Conservation (phyloP, 2,329 filamentous ascomycete species). For the Aspergillus pseudoviridinutans region DNA sequence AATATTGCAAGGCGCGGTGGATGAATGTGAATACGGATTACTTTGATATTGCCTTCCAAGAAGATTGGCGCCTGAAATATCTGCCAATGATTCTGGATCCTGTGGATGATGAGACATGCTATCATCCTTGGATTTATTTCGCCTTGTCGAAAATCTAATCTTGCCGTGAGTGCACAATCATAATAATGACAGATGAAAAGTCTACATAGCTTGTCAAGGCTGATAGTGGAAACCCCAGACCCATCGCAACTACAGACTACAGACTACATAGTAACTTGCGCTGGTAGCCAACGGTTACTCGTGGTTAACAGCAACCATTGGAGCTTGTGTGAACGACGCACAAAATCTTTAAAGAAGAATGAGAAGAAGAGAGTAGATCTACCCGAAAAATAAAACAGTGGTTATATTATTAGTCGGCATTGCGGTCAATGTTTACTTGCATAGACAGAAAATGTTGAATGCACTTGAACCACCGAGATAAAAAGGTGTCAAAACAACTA, state of each 20-base stretch:
- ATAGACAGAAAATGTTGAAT: no score
- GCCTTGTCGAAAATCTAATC: constrained; percentile 11
- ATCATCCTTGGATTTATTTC: constrained; percentile 33
- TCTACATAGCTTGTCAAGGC: not conserved
- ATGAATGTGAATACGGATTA: constrained; percentile 16
- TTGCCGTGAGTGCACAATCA: not conserved
- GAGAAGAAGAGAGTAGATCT: not conserved
- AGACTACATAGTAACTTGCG: not conserved
- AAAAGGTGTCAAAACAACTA: no score
- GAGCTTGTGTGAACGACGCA: not conserved
- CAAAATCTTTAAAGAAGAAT: no score
- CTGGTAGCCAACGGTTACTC: not conserved
- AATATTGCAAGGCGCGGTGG: constrained; percentile 27
- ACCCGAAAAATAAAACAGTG: not conserved
- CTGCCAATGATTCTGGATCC: constrained; percentile 28
- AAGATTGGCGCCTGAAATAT: constrained; percentile 30
- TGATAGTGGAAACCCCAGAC: not conserved
- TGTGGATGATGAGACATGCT: constrained; percentile 29
- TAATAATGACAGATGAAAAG: not conserved
- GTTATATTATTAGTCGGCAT: no score
- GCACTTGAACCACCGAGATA: no score
- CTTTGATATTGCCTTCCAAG: constrained; percentile 19
- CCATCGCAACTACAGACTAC: not conserved
- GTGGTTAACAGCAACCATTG: not conserved
- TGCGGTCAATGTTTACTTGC: no score